Evolutionary conservation across 2,329 filamentous ascomycete species (phyloP).

Genomic region (Alternaria hordeiaustralica): DNA sequence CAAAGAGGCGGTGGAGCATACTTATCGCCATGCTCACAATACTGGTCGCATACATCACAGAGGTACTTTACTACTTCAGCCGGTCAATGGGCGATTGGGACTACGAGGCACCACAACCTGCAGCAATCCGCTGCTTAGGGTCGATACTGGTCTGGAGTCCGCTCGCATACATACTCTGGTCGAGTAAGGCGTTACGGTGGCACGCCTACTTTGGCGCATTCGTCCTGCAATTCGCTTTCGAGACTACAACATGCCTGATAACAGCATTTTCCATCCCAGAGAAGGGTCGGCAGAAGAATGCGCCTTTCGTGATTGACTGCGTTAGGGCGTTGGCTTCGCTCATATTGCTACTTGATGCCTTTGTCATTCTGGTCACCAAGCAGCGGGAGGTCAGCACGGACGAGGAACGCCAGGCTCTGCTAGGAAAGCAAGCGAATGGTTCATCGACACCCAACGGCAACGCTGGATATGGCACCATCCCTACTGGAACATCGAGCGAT

Average conservation of each 20-base stretch:
- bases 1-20: slow-evolving; percentile 30
- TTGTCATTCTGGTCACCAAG: slow-evolving; percentile 36
- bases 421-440: slow-evolving; percentile 54
- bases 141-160: slow-evolving; percentile 44
- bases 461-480: slow-evolving; percentile 43
- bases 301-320: slow-evolving; percentile 31
- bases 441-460: slow-evolving; percentile 48
- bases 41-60: slow-evolving; percentile 35
- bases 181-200: slow-evolving; percentile 35
- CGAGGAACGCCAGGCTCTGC: slow-evolving; percentile 65
- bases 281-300: slow-evolving; percentile 21
- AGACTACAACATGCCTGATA: slow-evolving; percentile 38
- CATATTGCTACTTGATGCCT: slow-evolving; percentile 34
- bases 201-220: slow-evolving; percentile 45
- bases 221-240: slow-evolving; percentile 39
- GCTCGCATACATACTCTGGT: slow-evolving; percentile 32
- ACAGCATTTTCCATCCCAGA: slow-evolving; percentile 24
- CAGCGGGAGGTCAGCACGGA: slow-evolving; percentile 52
- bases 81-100: slow-evolving; percentile 34
- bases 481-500: slow-evolving; percentile 18
- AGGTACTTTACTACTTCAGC: slow-evolving; percentile 44
- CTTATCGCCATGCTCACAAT: slow-evolving; percentile 19
- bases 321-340: slow-evolving; percentile 32
- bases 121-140: slow-evolving; percentile 43
- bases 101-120: slow-evolving; percentile 41